Evolutionary conservation across 2,329 filamentous ascomycete genomes (phyloP).

Genomic region (Colletotrichum spinosum): DNA sequence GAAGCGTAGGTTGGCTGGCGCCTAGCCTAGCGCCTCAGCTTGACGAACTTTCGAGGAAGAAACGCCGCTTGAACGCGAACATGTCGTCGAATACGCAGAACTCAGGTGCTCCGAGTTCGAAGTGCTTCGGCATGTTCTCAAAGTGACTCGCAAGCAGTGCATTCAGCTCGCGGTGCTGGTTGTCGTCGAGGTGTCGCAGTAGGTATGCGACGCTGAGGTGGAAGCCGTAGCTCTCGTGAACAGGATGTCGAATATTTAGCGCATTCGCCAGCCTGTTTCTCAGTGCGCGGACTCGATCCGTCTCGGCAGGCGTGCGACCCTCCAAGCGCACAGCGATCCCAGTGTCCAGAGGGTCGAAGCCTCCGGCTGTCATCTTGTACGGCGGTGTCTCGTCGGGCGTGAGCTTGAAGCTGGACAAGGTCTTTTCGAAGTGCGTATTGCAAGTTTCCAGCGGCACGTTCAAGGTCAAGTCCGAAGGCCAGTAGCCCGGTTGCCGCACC

Average conservation of each 20-base stretch:
- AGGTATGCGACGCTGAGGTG: slow-evolving; percentile 43
- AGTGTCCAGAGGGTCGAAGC: slow-evolving; percentile 38
- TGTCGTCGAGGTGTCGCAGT: slow-evolving; percentile 36
- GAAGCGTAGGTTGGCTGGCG: neutral
- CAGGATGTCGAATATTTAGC: slow-evolving; percentile 37
- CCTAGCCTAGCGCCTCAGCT: neutral
- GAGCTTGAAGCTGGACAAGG: slow-evolving; percentile 38
- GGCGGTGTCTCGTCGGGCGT: slow-evolving; percentile 31
- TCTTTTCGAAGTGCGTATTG: slow-evolving; percentile 35
- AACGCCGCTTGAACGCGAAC: slow-evolving; percentile 40
- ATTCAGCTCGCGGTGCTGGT: slow-evolving; percentile 36
- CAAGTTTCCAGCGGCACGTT: slow-evolving; percentile 36
- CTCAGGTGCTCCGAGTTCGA: slow-evolving; percentile 41
- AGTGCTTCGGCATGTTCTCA: slow-evolving; percentile 34
- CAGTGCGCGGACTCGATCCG: slow-evolving; percentile 34
- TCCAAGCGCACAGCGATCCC: slow-evolving; percentile 38
- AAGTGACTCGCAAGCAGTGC: slow-evolving; percentile 35
- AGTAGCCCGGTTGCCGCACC: slow-evolving; percentile 38
- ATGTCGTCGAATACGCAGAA: slow-evolving; percentile 43
- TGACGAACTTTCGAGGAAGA: slow-evolving; percentile 23
- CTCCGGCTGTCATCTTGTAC: slow-evolving; percentile 35
- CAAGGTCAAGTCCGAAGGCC: slow-evolving; percentile 37
- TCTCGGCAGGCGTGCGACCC: slow-evolving; percentile 26
- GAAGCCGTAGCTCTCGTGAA: slow-evolving; percentile 40
- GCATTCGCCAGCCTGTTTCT: slow-evolving; percentile 39